Base-by-base conservation (phyloP, 83 land plant species). In the Larix sibirica region DNA sequence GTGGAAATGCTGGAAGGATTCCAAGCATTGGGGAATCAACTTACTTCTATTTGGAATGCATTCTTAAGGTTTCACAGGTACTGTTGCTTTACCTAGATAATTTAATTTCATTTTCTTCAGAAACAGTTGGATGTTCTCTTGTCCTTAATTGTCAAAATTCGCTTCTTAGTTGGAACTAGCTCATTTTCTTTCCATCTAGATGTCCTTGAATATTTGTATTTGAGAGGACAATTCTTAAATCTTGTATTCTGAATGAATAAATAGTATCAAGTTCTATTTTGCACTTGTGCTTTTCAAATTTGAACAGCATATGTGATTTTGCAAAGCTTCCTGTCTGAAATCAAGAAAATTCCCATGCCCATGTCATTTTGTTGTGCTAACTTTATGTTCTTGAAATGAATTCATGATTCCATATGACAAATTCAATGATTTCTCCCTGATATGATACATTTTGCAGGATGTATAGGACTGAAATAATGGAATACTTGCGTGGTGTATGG, bases 31-130 rank as follows among this genome's bases (percentile, higher is more conserved):
- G 94, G 96, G 5, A 81, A 83, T 77, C 93, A 93, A 82, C 82
- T 93, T 42, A 76, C 84, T 7, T 83, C 85, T 60, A 28, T 90
- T 80, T 95, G 96, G 98, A 93, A 85, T 80, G 83, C 76, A 13
- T 93, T 95, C 80, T 69, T 95, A 80, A 91, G 87, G 21, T 89
- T 93, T 77, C 98, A 93, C 85, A 93, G 98, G 98, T 93, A 28
- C 64, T 62, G 82, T n/a, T 47, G 23, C 4, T 21, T 79, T 31
- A 76, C 14, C 58, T 33, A n/a, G 58, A 54, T 79, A 61, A 28
- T 60, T 12, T 33, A 18, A 17, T 6, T 70, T 17, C 0, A 38
- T 8, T 70, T 14, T 67, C 70, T 17, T 70, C 47, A 17, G 75
- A 70, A 70, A 14, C 16, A 70, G 18, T 44, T 44, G 5, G 47